Conservation (phyloP, 768 basidiomycete genomes). For the Infundibulicybe gibba region DNA sequence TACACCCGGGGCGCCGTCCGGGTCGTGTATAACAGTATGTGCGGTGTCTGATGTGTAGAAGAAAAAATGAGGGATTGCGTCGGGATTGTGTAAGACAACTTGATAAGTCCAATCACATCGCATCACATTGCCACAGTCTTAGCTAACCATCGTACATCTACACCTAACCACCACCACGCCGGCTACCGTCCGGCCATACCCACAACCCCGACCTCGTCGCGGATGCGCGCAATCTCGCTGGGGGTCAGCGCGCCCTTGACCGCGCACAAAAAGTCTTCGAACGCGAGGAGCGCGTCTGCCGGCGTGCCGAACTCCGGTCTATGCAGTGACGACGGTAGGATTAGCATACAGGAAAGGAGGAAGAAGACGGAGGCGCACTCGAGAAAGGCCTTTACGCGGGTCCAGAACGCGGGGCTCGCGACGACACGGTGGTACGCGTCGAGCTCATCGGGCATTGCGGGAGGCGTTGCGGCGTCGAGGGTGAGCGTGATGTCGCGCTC, state of each 20-base stretch:
- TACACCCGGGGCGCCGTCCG: too few relatives aligned
- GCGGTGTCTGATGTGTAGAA: too few relatives aligned
- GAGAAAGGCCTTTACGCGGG: slow-evolving; percentile 60
- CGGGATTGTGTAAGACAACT: too few relatives aligned
- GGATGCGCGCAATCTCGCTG: slow-evolving; percentile 87
- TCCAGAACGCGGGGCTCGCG: slow-evolving; percentile 82
- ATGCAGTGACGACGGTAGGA: slow-evolving; percentile 1
- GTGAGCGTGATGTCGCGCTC: slow-evolving; percentile 68
- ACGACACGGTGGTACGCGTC: slow-evolving; percentile 65
- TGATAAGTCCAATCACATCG: too few relatives aligned
- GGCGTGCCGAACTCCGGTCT: slow-evolving; percentile 63
- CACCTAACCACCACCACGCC: too few relatives aligned
- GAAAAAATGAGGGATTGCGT: too few relatives aligned
- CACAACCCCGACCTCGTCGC: slow-evolving; percentile 81
- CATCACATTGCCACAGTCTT: too few relatives aligned
- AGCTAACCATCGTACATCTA: too few relatives aligned
- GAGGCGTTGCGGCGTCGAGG: slow-evolving; percentile 51
- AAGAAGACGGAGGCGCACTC: slow-evolving; percentile 30
- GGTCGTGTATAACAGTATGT: too few relatives aligned
- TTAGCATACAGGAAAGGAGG: not conserved
- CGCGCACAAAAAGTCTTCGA: slow-evolving; percentile 83
- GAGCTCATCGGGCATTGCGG: slow-evolving; percentile 38
- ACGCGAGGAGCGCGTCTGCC: slow-evolving; percentile 65
- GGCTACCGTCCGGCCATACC: slow-evolving; percentile 71
- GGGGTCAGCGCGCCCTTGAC: slow-evolving; percentile 80